Percentiles rank a stretch among this genome's conserved stretches.
Conservation (phyloP, 208 protist species). For the Blastocrithidia nonstop region DNA sequence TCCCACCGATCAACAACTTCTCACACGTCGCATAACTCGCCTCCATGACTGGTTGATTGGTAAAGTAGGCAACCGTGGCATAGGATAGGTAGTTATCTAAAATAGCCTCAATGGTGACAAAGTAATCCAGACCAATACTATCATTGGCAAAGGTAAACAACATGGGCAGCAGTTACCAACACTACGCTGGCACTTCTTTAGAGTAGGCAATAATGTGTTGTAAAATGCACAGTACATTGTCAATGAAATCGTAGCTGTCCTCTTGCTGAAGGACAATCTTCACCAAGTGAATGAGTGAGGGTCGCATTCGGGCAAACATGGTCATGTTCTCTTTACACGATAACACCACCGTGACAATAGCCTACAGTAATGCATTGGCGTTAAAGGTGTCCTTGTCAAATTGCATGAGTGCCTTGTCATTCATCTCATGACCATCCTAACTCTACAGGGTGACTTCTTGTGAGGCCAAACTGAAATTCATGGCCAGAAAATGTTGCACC, state of each 20-base stretch:
- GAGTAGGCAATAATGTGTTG: constrained; percentile 49
- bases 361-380: constrained; percentile 48
- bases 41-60: constrained; percentile 50
- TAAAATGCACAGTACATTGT: constrained; percentile 63
- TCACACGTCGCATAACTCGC: constrained; percentile 47
- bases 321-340: constrained; percentile 28
- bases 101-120: constrained; percentile 60
- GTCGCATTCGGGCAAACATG: constrained; percentile 27
- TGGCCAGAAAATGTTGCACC: constrained; percentile 65
- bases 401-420: constrained; percentile 10
- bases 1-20: constrained; percentile 65
- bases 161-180: constrained; percentile 41
- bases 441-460: constrained; percentile 13
- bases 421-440: constrained; percentile 1
- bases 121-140: constrained; percentile 77
- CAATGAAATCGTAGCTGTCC: constrained; percentile 71
- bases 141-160: constrained; percentile 50
- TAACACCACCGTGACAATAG: constrained; percentile 56
- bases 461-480: constrained; percentile 49
- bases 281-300: constrained; percentile 43
- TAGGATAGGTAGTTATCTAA: constrained; percentile 72
- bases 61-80: constrained; percentile 37
- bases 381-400: constrained; percentile 58
- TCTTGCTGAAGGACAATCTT: constrained; percentile 36
- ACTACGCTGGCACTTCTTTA: constrained; percentile 40